Evolutionary conservation across 2,329 filamentous ascomycete species (phyloP).

Genomic region (Xylariaceae sp.): DNA sequence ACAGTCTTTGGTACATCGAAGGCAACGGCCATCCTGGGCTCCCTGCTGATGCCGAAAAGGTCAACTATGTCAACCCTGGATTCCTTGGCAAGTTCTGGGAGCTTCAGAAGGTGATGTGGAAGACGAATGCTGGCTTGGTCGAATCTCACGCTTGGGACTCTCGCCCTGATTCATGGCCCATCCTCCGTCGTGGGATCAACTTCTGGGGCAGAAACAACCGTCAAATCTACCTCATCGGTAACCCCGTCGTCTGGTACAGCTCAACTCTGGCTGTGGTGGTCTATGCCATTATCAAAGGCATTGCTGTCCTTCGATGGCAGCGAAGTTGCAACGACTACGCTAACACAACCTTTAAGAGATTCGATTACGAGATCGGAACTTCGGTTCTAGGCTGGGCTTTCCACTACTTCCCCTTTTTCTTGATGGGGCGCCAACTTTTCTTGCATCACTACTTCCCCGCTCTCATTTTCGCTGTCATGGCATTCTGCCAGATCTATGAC

Average conservation of each 20-base stretch:
- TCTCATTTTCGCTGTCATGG: slow-evolving; percentile 89
- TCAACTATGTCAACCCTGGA: slow-evolving; percentile 90
- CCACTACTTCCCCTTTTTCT: slow-evolving; percentile 98
- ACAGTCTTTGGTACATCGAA: slow-evolving; percentile 97
- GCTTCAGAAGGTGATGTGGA: slow-evolving; percentile 98
- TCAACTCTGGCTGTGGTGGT: slow-evolving; percentile 72
- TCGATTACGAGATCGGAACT: slow-evolving; percentile 93
- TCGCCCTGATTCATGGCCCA: slow-evolving; percentile 86
- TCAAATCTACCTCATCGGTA: slow-evolving; percentile 94
- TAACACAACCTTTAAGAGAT: slow-evolving; percentile 82
- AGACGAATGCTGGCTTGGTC: slow-evolving; percentile 90
- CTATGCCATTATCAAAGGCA: slow-evolving; percentile 79
- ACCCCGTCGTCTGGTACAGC: slow-evolving; percentile 92
- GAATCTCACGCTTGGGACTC: slow-evolving; percentile 99
- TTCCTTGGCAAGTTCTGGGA: slow-evolving; percentile 99
- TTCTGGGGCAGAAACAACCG: slow-evolving; percentile 96
- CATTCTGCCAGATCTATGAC: slow-evolving; percentile 85
- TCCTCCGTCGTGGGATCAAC: slow-evolving; percentile 92
- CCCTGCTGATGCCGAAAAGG: slow-evolving; percentile 74
- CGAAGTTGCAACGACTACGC: slow-evolving; percentile 85
- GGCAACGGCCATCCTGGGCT: slow-evolving; percentile 80
- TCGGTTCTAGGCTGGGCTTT: slow-evolving; percentile 92
- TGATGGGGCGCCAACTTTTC: slow-evolving; percentile 98
- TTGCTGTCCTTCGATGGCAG: slow-evolving; percentile 90
- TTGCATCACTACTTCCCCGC: slow-evolving; percentile 98